phyloP scores from a whole-genome alignment of 2,329 filamentous ascomycete genomes.

The Ophiobolus disseminans region DNA sequence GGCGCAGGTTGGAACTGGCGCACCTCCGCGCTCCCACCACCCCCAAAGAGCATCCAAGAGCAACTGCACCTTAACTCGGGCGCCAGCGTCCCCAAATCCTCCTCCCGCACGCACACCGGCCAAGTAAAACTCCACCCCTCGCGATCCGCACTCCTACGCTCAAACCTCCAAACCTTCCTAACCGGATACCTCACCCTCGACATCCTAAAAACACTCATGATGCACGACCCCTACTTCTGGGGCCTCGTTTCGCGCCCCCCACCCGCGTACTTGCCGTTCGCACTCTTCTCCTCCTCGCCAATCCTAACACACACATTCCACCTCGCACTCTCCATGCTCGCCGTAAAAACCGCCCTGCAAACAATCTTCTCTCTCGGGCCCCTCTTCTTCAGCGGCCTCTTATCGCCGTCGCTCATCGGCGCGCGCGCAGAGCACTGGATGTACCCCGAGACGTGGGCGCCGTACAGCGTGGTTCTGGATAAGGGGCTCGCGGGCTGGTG shows the following conservation, averaged over 20 bases:
- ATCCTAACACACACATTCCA: conserved; percentile 63
- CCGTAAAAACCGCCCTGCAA: conserved; percentile 66
- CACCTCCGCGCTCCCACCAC: conserved; percentile 55
- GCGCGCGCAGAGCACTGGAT: conserved; percentile 67
- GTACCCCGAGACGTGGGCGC: conserved; percentile 66
- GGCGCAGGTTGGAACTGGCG: conserved; percentile 68
- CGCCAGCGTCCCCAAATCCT: conserved; percentile 21
- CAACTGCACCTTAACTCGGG: conserved; percentile 43
- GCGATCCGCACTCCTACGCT: conserved; percentile 41
- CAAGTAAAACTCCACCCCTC: conserved; percentile 49
- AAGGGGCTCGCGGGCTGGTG: conserved; percentile 81
- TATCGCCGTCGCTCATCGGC: conserved; percentile 67
- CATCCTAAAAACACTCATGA: conserved; percentile 70
- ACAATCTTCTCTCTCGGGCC: conserved; percentile 68
- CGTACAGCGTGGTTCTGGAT: conserved; percentile 63
- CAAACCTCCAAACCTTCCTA: conserved; percentile 53
- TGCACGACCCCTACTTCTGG: conserved; percentile 80
- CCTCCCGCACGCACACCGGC: conserved; percentile 32
- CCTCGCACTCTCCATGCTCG: conserved; percentile 62
- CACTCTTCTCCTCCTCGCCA: conserved; percentile 48
- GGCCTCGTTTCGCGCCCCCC: conserved; percentile 54
- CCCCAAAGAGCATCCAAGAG: conserved; percentile 50
- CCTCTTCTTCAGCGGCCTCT: conserved; percentile 64
- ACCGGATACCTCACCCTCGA: conserved; percentile 73
- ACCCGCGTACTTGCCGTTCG: conserved; percentile 55